phyloP scores from a whole-genome alignment of 176 grass and related monocot species.

The Carex scoparia region DNA sequence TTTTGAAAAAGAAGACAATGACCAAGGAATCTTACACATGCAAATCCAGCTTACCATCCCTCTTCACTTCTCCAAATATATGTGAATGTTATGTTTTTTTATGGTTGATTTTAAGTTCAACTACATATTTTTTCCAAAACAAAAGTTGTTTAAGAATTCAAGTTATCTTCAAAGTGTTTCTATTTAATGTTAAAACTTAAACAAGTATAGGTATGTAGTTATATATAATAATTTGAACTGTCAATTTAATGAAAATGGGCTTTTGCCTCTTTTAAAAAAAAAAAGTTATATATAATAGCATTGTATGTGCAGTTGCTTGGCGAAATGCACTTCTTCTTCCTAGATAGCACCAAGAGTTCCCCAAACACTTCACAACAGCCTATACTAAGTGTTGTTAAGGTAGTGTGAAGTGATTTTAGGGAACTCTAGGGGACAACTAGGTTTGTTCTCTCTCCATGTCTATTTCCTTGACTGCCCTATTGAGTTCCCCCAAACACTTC shows the following conservation, averaged over 20 bases:
- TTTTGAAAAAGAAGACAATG: not conserved
- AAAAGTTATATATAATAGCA: not conserved
- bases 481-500: too few species aligned
- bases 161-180: not conserved
- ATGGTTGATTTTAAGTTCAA: not conserved
- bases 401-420: constrained; percentile 26
- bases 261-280: too few species aligned
- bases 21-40: not conserved
- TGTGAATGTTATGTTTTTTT: not conserved
- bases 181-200: not conserved
- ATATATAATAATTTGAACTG: not conserved
- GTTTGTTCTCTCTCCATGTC: not conserved
- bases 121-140: not conserved
- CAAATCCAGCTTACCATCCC: not conserved
- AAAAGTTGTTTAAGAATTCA: not conserved
- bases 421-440: constrained; percentile 29
- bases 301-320: not conserved
- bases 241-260: too few species aligned
- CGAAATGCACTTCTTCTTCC: not conserved
- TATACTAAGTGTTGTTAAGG: not conserved
- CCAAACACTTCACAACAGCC: constrained; percentile 50
- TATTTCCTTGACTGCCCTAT: not conserved
- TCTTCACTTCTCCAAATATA: not conserved
- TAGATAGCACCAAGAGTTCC: constrained; percentile 33
- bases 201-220: not conserved